These are phyloP conservation scores for Aspergillus fijiensis DNA, from an alignment of 2,329 filamentous ascomycete species.

Conservation along the genomic window DNA sequence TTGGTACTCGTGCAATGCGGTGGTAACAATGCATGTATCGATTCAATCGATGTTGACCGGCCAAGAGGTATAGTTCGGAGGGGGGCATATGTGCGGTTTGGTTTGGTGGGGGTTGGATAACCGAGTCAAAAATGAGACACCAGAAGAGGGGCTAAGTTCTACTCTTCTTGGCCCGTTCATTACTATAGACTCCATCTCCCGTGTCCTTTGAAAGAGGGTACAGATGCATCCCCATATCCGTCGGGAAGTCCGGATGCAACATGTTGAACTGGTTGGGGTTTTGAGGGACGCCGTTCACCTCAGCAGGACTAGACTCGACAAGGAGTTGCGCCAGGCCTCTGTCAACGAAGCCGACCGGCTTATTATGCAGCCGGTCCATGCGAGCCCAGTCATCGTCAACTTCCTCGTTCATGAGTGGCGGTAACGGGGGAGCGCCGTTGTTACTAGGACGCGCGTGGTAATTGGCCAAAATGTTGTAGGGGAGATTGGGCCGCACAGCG, in stretches of 20 bases:
- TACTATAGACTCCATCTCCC: constrained; percentile 7
- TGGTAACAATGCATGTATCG: background rate
- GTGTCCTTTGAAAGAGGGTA: constrained; percentile 31
- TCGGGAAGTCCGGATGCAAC: constrained; percentile 47
- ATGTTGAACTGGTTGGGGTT: constrained; percentile 40
- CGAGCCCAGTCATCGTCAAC: constrained; percentile 48
- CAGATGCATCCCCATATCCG: constrained; percentile 44
- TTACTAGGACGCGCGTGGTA: constrained; percentile 46
- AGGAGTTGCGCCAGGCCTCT: constrained; percentile 41
- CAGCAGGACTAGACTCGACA: constrained; percentile 32
- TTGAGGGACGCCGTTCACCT: constrained; percentile 31
- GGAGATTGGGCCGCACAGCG: constrained; percentile 46
- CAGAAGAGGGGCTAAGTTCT: constrained; percentile 1
- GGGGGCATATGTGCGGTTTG: background rate
- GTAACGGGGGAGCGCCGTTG: constrained; percentile 42
- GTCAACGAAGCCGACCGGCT: constrained; percentile 45
- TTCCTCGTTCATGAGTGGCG: constrained; percentile 47
- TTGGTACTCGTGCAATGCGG: background rate
- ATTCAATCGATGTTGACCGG: background rate
- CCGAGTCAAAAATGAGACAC: background rate
- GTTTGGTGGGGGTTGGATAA: too few species aligned
- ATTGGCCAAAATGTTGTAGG: constrained; percentile 48
- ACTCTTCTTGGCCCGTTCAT: constrained; percentile 19
- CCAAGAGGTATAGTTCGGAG: background rate
- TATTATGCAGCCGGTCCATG: constrained; percentile 40